A percentile compares a stretch with the other conserved stretches of the same genome.
Conservation (phyloP, 192 early-diverging fungal species). For the Dispira parvispora region DNA sequence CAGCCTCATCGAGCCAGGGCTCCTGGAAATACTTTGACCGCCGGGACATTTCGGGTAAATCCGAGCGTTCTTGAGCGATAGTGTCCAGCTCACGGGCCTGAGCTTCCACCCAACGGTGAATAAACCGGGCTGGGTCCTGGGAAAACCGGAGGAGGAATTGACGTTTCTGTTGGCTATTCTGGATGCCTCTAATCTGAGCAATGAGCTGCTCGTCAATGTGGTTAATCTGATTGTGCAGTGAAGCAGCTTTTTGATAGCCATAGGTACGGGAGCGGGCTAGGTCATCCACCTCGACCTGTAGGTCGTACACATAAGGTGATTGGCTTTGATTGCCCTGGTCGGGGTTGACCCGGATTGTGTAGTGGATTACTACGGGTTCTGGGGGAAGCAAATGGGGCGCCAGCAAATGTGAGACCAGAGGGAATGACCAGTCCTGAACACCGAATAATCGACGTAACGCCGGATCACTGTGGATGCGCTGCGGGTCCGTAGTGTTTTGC, state of each 20-base stretch:
- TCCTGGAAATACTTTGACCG: background rate
- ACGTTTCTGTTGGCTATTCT: slow-evolving; percentile 76
- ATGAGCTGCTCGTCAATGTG: slow-evolving; percentile 38
- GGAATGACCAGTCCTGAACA: slow-evolving; percentile 48
- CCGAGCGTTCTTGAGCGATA: slow-evolving; percentile 13
- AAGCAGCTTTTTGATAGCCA: slow-evolving; percentile 23
- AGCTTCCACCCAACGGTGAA: slow-evolving; percentile 82
- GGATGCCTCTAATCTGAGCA: slow-evolving; percentile 64
- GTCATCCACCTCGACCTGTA: slow-evolving; percentile 82
- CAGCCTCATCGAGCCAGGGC: background rate
- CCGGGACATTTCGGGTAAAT: slow-evolving; percentile 16
- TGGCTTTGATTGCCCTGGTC: slow-evolving; percentile 51
- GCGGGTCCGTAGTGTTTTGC: slow-evolving; percentile 80
- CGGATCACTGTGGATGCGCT: slow-evolving; percentile 69
- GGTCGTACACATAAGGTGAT: slow-evolving; percentile 67
- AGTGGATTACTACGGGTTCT: slow-evolving; percentile 81
- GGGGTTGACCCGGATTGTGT: slow-evolving; percentile 55
- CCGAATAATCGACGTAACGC: slow-evolving; percentile 55
- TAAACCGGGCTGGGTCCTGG: slow-evolving; percentile 70
- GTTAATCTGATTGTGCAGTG: slow-evolving; percentile 32
- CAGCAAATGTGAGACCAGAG: slow-evolving; percentile 67
- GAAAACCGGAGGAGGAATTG: slow-evolving; percentile 85
- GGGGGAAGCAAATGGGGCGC: slow-evolving; percentile 51
- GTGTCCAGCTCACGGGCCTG: slow-evolving; percentile 75
- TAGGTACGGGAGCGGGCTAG: slow-evolving; percentile 39